Evolutionary conservation across 2,329 filamentous ascomycete genomes (phyloP).

Genomic region (Penicillium brasilianum): DNA sequence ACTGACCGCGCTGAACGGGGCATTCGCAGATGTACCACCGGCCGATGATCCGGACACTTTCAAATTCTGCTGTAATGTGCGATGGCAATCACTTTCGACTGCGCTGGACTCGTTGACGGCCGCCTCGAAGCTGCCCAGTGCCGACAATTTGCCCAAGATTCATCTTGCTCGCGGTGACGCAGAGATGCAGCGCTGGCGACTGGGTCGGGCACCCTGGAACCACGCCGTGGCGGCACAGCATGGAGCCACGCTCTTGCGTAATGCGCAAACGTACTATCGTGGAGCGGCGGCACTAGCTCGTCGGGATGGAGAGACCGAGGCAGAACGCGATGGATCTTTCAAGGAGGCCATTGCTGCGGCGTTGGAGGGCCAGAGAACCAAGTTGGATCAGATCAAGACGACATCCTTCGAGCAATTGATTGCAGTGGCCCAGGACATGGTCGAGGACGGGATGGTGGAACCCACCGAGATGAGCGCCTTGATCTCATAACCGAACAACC

Average conservation of each 20-base stretch:
- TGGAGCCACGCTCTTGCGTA: conserved; percentile 55
- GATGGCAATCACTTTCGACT: conserved; percentile 60
- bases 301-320: conserved; percentile 49
- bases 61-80: conserved; percentile 38
- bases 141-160: conserved; percentile 57
- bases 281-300: conserved; percentile 54
- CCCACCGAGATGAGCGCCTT: conserved; percentile 40
- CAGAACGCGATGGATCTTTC: conserved; percentile 51
- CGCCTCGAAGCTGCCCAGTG: conserved; percentile 57
- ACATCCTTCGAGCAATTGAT: conserved; percentile 45
- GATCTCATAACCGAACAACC: conserved; percentile 34
- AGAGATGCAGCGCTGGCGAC: conserved; percentile 59
- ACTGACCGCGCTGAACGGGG: conserved; percentile 59
- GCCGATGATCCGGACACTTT: conserved; percentile 36
- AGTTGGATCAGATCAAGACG: conserved; percentile 46
- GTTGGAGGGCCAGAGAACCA: conserved; percentile 47
- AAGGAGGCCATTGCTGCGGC: conserved; percentile 57
- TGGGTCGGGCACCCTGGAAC: conserved; percentile 54
- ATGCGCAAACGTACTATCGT: conserved; percentile 63
- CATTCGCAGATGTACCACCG: conserved; percentile 45
- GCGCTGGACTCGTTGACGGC: conserved; percentile 57
- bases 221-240: conserved; percentile 52
- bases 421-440: conserved; percentile 55
- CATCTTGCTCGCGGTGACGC: conserved; percentile 61
- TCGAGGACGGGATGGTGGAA: conserved; percentile 58